phyloP scores from a whole-genome alignment of 2,329 filamentous ascomycete genomes.

The Sporothrix sp. region DNA sequence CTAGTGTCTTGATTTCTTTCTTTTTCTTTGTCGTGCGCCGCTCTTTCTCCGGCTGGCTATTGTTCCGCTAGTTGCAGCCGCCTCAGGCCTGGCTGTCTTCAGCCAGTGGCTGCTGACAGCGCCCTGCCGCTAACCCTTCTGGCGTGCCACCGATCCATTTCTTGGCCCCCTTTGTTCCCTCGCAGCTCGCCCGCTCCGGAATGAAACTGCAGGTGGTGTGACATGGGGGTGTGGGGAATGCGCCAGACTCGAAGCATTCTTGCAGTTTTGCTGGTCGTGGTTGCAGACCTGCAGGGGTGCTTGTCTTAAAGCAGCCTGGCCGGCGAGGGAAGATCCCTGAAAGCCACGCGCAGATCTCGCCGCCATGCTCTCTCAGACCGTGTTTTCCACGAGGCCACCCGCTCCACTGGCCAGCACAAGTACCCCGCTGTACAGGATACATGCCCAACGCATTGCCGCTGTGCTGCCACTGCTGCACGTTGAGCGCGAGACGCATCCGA shows the following conservation, averaged over 20 bases:
- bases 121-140: background rate
- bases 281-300: constrained; percentile 20
- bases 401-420: constrained; percentile 12
- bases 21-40: background rate
- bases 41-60: background rate
- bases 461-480: no score
- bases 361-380: constrained; percentile 21
- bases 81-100: no score
- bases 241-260: constrained; percentile 6
- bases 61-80: background rate
- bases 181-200: constrained; percentile 11
- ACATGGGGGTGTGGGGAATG: constrained; percentile 8
- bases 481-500: no score
- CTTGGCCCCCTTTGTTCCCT: background rate
- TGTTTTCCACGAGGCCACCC: constrained; percentile 19
- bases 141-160: background rate
- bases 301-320: constrained; percentile 23
- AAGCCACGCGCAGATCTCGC: constrained; percentile 32
- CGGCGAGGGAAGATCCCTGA: constrained; percentile 27
- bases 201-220: constrained; percentile 7
- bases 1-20: background rate
- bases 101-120: constrained; percentile 6
- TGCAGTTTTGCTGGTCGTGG: constrained; percentile 6
- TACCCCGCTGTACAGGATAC: constrained; percentile 11
- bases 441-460: no score